A percentile compares a stretch with the other conserved stretches of the same genome.
Evolutionary conservation across 768 basidiomycete species (phyloP).

Genomic region (Amanita molliuscula): DNA sequence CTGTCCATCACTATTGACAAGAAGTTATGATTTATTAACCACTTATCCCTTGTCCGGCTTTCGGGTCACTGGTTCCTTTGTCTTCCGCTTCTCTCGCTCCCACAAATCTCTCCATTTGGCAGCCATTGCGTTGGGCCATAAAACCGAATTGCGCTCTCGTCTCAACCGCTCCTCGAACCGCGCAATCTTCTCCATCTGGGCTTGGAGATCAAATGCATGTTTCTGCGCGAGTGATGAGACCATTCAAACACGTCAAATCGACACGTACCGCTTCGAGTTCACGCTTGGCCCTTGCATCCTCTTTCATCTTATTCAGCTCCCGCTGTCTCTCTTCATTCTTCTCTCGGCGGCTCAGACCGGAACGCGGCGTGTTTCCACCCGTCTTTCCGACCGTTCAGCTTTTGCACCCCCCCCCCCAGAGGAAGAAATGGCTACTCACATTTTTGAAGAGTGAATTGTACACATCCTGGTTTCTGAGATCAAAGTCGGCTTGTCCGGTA

Average conservation of each 20-base stretch:
- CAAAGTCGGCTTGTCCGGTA: slow-evolving; percentile 45
- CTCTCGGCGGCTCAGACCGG: slow-evolving; percentile 34
- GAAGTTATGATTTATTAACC: neutral
- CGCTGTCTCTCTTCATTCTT: slow-evolving; percentile 61
- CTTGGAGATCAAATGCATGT: slow-evolving; percentile 44
- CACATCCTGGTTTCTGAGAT: slow-evolving; percentile 50
- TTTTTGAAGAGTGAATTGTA: slow-evolving; percentile 55
- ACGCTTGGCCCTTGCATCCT: slow-evolving; percentile 54
- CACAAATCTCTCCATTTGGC: slow-evolving; percentile 47
- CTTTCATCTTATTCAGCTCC: slow-evolving; percentile 59
- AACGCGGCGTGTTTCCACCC: slow-evolving; percentile 32
- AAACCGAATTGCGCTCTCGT: slow-evolving; percentile 36
- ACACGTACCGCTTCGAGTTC: slow-evolving; percentile 41
- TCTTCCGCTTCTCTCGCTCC: slow-evolving; percentile 28
- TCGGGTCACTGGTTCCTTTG: slow-evolving; percentile 21
- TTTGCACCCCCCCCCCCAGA: neutral
- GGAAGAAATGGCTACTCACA: slow-evolving; percentile 20
- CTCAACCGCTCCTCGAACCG: slow-evolving; percentile 51
- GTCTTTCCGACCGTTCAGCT: slow-evolving; percentile 17
- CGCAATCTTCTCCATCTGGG: slow-evolving; percentile 48
- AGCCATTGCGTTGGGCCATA: slow-evolving; percentile 53
- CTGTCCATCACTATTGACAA: neutral
- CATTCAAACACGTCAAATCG: neutral
- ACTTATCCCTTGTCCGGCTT: slow-evolving; percentile 30
- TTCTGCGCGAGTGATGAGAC: slow-evolving; percentile 21